Conservation (phyloP, 2,329 filamentous ascomycete species). For the Alternaria triticina region DNA sequence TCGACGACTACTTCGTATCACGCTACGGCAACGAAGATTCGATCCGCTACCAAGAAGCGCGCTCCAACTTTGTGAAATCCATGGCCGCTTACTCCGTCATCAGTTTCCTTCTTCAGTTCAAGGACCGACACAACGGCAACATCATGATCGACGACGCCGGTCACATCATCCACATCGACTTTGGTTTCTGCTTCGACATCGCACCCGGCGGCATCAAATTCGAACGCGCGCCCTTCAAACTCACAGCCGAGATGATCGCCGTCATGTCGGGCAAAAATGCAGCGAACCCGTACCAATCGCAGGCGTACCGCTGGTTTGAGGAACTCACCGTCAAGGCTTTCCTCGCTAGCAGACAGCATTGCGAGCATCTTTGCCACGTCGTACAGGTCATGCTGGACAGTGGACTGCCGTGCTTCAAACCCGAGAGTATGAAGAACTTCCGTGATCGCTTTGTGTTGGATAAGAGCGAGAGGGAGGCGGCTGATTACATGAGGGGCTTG, state of each 20-base stretch:
- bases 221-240: slow-evolving; percentile 96
- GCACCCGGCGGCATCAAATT: slow-evolving; percentile 96
- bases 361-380: slow-evolving; percentile 86
- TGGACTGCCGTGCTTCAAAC: slow-evolving; percentile 96
- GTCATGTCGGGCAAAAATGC: slow-evolving; percentile 80
- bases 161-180: slow-evolving; percentile 98
- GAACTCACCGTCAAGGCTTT: slow-evolving; percentile 96
- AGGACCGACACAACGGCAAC: slow-evolving; percentile 98
- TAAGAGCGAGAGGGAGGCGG: slow-evolving; percentile 88
- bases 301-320: slow-evolving; percentile 94
- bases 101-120: slow-evolving; percentile 96
- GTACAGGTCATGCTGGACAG: slow-evolving; percentile 95
- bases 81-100: slow-evolving; percentile 99
- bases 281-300: slow-evolving; percentile 66
- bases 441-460: slow-evolving; percentile 91
- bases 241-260: slow-evolving; percentile 97
- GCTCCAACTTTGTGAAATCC: slow-evolving; percentile 97
- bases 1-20: slow-evolving; percentile 97
- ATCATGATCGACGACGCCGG: slow-evolving; percentile 99
- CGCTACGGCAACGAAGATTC: slow-evolving; percentile 98
- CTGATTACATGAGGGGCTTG: slow-evolving; percentile 89
- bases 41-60: slow-evolving; percentile 90
- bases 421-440: slow-evolving; percentile 92
- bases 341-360: slow-evolving; percentile 83
- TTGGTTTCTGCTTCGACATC: slow-evolving; percentile 99